A percentile compares a stretch with the other conserved stretches of the same genome.
Conservation (phyloP, 768 basidiomycete species). For the Boletus edulis region DNA sequence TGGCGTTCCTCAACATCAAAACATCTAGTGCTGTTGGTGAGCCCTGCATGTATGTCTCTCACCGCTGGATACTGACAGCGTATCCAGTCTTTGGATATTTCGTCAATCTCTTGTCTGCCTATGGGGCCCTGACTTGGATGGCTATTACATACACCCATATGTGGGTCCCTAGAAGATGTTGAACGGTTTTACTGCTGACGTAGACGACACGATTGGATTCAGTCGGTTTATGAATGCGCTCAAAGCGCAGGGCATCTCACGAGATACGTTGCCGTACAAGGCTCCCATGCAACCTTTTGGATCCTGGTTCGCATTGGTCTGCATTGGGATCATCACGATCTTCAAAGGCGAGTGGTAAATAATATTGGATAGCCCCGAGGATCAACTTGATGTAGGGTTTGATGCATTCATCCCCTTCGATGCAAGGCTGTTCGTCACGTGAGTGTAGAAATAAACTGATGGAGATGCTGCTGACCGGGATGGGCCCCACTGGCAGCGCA, state of each 20-base stretch:
- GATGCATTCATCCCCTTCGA: conserved; percentile 6
- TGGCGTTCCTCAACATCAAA: conserved; percentile 61
- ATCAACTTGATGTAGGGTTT: conserved; percentile 26
- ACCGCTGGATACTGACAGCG: not conserved
- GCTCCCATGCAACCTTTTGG: conserved; percentile 41
- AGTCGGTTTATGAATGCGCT: conserved; percentile 51
- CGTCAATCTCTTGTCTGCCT: conserved; percentile 27
- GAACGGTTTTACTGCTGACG: no score
- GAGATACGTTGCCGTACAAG: conserved; percentile 44
- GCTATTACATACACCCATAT: conserved; percentile 60
- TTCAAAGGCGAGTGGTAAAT: conserved; percentile 48
- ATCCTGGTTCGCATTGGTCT: conserved; percentile 56
- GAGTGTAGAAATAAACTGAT: no score
- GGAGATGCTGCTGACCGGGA: no score
- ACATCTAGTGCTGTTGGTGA: conserved; percentile 52
- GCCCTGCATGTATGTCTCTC: not conserved
- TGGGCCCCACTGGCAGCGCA: not conserved
- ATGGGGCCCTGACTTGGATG: conserved; percentile 33
- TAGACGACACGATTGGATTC: not conserved
- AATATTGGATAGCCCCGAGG: no score
- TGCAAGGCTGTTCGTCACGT: conserved; percentile 51
- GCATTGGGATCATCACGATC: conserved; percentile 51
- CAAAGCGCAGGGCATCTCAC: conserved; percentile 40
- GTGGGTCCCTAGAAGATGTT: conserved; percentile 34
- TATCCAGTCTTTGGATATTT: conserved; percentile 35